Evolutionary conservation across 2,329 filamentous ascomycete species (phyloP).

Genomic region (Fusarium veterinarium): DNA sequence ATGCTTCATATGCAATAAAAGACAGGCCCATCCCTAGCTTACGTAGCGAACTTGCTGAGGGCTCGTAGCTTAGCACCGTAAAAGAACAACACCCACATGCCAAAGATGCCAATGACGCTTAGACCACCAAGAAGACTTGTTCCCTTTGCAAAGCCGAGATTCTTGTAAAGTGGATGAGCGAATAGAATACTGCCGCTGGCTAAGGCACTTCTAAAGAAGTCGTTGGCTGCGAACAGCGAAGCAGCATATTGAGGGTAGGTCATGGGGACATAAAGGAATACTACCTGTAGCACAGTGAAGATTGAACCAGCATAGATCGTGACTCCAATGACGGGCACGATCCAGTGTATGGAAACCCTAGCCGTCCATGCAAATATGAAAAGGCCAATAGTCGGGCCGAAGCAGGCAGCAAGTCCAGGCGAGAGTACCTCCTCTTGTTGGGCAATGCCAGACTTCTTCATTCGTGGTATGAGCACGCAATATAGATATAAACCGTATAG

Average conservation of each 20-base stretch:
- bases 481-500: conserved; percentile 56
- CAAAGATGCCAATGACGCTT: conserved; percentile 63
- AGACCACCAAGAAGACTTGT: conserved; percentile 59
- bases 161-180: not conserved
- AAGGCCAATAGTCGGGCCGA: conserved; percentile 66
- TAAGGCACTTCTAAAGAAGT: not conserved
- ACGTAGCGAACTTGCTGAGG: conserved; percentile 65
- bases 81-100: conserved; percentile 69
- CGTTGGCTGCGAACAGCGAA: not conserved
- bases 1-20: not conserved
- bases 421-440: conserved; percentile 63
- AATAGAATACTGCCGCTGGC: not conserved
- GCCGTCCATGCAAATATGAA: conserved; percentile 71
- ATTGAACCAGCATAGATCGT: conserved; percentile 58
- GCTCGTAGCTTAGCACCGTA: conserved; percentile 65
- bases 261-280: not conserved
- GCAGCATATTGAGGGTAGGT: conserved; percentile 3
- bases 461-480: conserved; percentile 59
- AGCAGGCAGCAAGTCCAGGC: conserved; percentile 63
- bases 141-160: not conserved
- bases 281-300: not conserved
- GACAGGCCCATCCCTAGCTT: not conserved
- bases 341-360: conserved; percentile 61
- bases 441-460: conserved; percentile 44
- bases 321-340: conserved; percentile 66